phyloP scores from a whole-genome alignment of 78 protist genomes.

The Emiliania huxleyi region DNA sequence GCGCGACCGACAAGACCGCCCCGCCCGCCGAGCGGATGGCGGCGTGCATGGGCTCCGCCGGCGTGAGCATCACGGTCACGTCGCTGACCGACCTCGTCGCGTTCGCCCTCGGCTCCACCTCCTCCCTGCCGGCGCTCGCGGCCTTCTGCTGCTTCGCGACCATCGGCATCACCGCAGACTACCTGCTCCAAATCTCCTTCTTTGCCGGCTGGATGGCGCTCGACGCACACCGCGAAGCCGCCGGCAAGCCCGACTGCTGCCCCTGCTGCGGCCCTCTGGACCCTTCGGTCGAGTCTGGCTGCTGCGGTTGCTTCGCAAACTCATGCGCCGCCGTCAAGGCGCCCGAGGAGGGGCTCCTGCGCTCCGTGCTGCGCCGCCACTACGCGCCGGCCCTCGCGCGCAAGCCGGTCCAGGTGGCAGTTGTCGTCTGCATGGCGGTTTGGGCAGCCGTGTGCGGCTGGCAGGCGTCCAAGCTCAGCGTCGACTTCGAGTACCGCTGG shows the following conservation, averaged over 20 bases:
- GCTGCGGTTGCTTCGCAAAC: background rate
- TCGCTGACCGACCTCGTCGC: constrained; percentile 51
- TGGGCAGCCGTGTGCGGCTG: background rate
- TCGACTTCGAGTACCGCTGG: constrained; percentile 8
- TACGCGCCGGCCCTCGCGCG: background rate
- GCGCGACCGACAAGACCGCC: background rate
- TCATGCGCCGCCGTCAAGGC: background rate
- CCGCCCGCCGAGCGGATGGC: background rate
- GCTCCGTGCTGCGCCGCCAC: background rate
- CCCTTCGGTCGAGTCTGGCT: background rate
- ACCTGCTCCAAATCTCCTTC: constrained; percentile 25
- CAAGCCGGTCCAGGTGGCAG: background rate
- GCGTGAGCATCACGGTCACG: constrained; percentile 42
- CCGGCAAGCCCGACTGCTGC: constrained; percentile 5
- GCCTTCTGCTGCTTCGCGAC: constrained; percentile 31
- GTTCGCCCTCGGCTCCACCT: constrained; percentile 18
- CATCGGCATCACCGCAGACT: constrained; percentile 26
- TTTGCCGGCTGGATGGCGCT: background rate
- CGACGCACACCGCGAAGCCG: background rate
- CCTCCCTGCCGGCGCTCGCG: background rate
- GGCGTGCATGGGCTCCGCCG: background rate
- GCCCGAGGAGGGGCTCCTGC: constrained; percentile 6
- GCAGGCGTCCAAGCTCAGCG: background rate
- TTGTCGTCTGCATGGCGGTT: background rate
- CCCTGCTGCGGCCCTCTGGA: constrained; percentile 16